Base-by-base conservation (phyloP, 345 rosid genomes). In the Aethionema arabicum region DNA sequence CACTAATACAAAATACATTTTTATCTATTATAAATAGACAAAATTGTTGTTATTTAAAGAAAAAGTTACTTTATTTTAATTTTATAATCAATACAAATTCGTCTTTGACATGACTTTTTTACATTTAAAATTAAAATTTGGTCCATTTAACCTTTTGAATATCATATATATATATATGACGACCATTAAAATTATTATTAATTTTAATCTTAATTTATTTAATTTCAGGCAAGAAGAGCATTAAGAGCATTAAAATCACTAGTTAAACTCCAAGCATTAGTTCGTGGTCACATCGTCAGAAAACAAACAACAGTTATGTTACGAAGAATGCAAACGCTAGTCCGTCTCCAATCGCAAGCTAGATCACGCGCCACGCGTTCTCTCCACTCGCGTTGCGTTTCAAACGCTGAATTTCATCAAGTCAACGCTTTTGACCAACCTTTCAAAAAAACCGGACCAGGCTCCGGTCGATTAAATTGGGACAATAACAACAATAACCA, bases 251-350 rank as follows among this genome's bases (percentile, higher is more conserved):
- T 90, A 53, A 95, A 83, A 78, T 89, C 95, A 44, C 59, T 90
- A 71, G 97, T 95, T 62, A 85, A 83, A 79, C 95, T 95, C 56
- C 96, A 95, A 70, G 99, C 99, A 2, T 52, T 90, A 61, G 99
- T 85, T 50, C 86, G 95, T 74, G 97, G 99, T 11, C 80, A 95
- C 67, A 86, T 95, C 41, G 88, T 86, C 60, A 80, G 98, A 61
- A 95, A 95, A 75, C 84, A 82, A 78, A 88, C 89, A 3, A 72
- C 87, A 27, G 85, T 80, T 54, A 83, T 84, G 95, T 77, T 86
- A 43, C 72, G 85, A 53, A 77, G 87, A 13, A 90, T 90, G 93
- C 95, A 85, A 32, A 78, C 98, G 11, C 66, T 90, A 52, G 80
- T 85, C 52, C 85, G 84, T 36, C 67, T 81, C 32, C 97, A 90